These are phyloP conservation scores for Laetiporus sulphureus DNA, from an alignment of 1,284 basidiomycete genomes.

Conservation along the genomic window DNA sequence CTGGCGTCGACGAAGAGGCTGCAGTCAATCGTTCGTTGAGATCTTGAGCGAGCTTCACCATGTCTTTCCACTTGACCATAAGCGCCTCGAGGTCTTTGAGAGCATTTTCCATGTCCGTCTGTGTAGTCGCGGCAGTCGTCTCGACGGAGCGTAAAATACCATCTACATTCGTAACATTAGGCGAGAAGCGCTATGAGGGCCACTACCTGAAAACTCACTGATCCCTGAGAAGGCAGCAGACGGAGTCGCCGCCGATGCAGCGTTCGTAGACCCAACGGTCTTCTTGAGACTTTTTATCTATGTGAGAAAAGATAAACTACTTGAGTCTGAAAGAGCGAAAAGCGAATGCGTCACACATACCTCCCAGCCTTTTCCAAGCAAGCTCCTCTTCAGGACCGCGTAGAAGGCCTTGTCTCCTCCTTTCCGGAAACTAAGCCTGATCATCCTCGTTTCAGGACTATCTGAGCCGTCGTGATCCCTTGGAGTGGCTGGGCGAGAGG, in stretches of 20 bases:
- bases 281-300: neutral
- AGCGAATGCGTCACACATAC: slow-evolving; percentile 27
- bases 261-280: neutral
- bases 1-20: slow-evolving; percentile 33
- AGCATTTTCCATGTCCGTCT: slow-evolving; percentile 71
- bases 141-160: slow-evolving; percentile 75
- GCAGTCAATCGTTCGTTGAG: slow-evolving; percentile 80
- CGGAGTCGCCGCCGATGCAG: neutral
- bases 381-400: slow-evolving; percentile 65
- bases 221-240: slow-evolving; percentile 36
- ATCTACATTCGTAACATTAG: slow-evolving; percentile 36
- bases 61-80: slow-evolving; percentile 89
- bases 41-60: slow-evolving; percentile 86
- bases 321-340: neutral
- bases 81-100: slow-evolving; percentile 88
- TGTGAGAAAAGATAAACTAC: too few relatives aligned
- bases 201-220: slow-evolving; percentile 31
- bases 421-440: slow-evolving; percentile 84
- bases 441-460: slow-evolving; percentile 28
- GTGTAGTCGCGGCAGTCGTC: slow-evolving; percentile 56
- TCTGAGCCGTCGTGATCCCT: slow-evolving; percentile 25
- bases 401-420: slow-evolving; percentile 90
- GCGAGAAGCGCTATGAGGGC: slow-evolving; percentile 2
- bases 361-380: slow-evolving; percentile 83
- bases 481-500: slow-evolving; percentile 51